Base-by-base conservation (phyloP, 352 stramenopile species). In the Globisporangium megalacanthum region DNA sequence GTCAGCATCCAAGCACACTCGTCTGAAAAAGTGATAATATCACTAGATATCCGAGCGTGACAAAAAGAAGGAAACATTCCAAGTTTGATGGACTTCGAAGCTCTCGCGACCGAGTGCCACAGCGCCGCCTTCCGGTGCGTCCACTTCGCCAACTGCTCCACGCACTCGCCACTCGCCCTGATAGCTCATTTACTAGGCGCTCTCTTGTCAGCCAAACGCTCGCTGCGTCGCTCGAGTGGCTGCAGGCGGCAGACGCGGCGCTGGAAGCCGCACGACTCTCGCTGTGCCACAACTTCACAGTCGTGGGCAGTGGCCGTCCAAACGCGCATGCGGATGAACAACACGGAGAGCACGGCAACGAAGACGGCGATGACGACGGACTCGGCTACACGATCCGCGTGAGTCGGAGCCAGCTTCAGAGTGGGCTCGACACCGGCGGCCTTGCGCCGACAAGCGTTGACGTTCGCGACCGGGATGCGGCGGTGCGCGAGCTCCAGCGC, bases 341-440 rank as follows among this genome's bases (percentile, higher is more conserved):
- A 14, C 6, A 29, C 10, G n/a, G 54, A 33, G 47, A 6, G 37
- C 14, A 17, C n/a, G 58, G 15, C 9, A 62, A 57, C 13, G 62
- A 70, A 0, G 55, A 63, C 17, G 66, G 77, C 22, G 64, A 85
- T 2, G 75, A 93, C 54, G 77, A 92, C 58, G 83, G 83, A 3
- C 58, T 92, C 14, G 69, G 79, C 42, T 94, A 89, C 65, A 87
- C 79, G 36, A 86, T 89, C 46, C 73, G 52, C 4, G 68, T 89
- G 41, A 62, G 69, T 51, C 42, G 53, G 54, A 49, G 19, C 14
- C 35, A 60, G n/a, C 37, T 45, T 29, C 69, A 55, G 45, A 65
- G 77, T 17, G 56, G 67, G 0, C 35, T 66, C 19, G 57, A 65
- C 51, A 48, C 52, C 57, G 62, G 68, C 35, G 63, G 76, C 15